Evolutionary conservation across 371 early-diverging fungal species (phyloP).

Genomic region (Capillidium rhysosporum): DNA sequence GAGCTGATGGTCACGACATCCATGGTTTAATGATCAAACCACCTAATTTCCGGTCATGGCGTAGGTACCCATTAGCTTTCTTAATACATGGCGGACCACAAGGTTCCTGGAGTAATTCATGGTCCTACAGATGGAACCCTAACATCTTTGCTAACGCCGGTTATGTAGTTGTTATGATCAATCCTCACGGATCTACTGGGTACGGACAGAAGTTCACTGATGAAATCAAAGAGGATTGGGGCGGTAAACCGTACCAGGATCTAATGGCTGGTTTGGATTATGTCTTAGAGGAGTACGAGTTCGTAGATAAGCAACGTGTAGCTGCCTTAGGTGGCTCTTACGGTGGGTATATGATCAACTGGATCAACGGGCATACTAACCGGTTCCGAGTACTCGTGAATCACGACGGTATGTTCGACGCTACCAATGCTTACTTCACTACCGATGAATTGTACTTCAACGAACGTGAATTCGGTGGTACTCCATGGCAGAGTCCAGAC

Average conservation of each 20-base stretch:
- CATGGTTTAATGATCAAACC: conserved; percentile 58
- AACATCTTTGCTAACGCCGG: conserved; percentile 55
- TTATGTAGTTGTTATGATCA: conserved; percentile 53
- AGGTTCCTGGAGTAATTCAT: conserved; percentile 4
- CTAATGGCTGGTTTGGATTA: conserved; percentile 51
- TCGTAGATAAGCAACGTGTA: conserved; percentile 34
- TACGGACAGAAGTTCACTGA: conserved; percentile 61
- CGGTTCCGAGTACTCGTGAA: conserved; percentile 56
- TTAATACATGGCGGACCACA: conserved; percentile 46
- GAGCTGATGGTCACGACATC: conserved; percentile 35
- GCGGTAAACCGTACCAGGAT: conserved; percentile 49
- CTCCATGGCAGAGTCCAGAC: conserved; percentile 29
- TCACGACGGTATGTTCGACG: conserved; percentile 67
- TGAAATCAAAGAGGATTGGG: conserved; percentile 56
- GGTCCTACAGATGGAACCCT: conserved; percentile 23
- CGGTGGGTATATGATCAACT: conserved; percentile 71
- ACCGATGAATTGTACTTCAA: conserved; percentile 70
- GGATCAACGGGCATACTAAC: conserved; percentile 38
- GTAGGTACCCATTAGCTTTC: conserved; percentile 57
- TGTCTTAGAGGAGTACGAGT: conserved; percentile 29
- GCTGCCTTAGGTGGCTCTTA: conserved; percentile 60
- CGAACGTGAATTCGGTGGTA: conserved; percentile 55
- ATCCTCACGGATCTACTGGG: conserved; percentile 64
- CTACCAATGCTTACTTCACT: conserved; percentile 35
- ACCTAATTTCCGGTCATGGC: conserved; percentile 25